Conservation (phyloP, 2,329 filamentous ascomycete species). For the Epichloe elymi region DNA sequence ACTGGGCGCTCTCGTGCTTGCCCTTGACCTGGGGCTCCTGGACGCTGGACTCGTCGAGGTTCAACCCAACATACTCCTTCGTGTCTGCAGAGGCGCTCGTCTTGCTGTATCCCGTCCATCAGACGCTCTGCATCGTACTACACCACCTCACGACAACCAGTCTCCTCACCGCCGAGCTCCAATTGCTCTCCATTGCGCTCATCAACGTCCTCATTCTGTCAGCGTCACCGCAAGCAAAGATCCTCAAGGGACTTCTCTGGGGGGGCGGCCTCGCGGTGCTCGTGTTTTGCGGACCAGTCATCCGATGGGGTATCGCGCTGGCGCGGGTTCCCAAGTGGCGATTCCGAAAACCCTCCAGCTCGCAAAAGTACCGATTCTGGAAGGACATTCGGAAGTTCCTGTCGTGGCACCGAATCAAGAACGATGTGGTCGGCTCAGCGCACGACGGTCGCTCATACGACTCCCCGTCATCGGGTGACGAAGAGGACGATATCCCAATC, state of each 20-base stretch:
- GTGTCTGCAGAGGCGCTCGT: slow-evolving; percentile 43
- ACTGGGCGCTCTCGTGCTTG: slow-evolving; percentile 65
- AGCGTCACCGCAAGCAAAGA: slow-evolving; percentile 67
- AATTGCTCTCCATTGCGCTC: slow-evolving; percentile 69
- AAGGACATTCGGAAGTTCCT: slow-evolving; percentile 28
- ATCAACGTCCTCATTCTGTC: slow-evolving; percentile 72
- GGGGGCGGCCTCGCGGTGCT: slow-evolving; percentile 69
- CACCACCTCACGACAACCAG: slow-evolving; percentile 80
- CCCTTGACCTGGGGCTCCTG: slow-evolving; percentile 37
- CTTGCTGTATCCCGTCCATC: slow-evolving; percentile 72
- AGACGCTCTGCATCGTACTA: slow-evolving; percentile 58
- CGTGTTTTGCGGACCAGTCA: slow-evolving; percentile 56
- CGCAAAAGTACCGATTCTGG: slow-evolving; percentile 22
- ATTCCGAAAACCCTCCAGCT: slow-evolving; percentile 46
- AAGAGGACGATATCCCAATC: slow-evolving; percentile 11
- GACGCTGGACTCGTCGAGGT: slow-evolving; percentile 22
- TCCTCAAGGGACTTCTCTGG: slow-evolving; percentile 78
- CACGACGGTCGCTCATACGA: slow-evolving; percentile 21
- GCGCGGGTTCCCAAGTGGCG: slow-evolving; percentile 88
- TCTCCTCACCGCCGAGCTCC: slow-evolving; percentile 72
- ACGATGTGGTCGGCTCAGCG: slow-evolving; percentile 20
- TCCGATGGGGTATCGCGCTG: slow-evolving; percentile 73
- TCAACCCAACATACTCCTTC: slow-evolving; percentile 17
- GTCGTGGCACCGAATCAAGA: slow-evolving; percentile 34
- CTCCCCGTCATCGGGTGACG: slow-evolving; percentile 19